These are phyloP conservation scores for Suhomyces faveliae DNA, from an alignment of 805 yeast species.

Conservation along the genomic window DNA sequence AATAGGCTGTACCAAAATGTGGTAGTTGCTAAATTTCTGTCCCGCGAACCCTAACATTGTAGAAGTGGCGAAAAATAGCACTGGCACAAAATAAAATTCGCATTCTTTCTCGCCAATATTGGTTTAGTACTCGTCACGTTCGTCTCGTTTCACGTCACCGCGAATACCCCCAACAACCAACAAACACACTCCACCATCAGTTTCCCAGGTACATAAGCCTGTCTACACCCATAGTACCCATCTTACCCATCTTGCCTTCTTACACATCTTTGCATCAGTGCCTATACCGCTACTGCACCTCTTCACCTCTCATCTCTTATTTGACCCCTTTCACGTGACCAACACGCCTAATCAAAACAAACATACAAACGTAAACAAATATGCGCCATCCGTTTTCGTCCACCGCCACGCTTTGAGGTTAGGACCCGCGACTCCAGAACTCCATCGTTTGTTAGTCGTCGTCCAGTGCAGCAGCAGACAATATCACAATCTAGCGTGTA, in stretches of 20 bases:
- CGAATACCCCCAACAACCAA: background rate
- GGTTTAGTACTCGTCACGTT: background rate
- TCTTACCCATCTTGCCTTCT: background rate
- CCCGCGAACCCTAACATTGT: background rate
- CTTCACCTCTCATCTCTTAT: background rate
- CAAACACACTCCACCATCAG: background rate
- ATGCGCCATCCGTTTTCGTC: conserved; percentile 1
- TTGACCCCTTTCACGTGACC: background rate
- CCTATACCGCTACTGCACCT: too few species aligned
- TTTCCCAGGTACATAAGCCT: background rate
- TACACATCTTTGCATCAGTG: too few species aligned
- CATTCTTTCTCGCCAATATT: background rate
- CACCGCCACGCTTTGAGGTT: background rate
- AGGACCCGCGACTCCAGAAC: background rate
- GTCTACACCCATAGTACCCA: background rate
- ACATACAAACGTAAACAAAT: conserved; percentile 1
- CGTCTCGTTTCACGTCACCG: background rate
- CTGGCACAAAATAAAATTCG: background rate
- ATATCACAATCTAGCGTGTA: background rate
- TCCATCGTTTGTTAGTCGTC: background rate
- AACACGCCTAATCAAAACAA: conserved; percentile 1
- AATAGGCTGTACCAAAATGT: too few species aligned
- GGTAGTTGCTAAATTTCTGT: too few species aligned
- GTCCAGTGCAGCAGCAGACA: background rate
- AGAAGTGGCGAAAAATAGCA: background rate